Percentiles rank a stretch among this genome's conserved stretches.
Evolutionary conservation across 345 rosid genomes (phyloP).

Genomic region (Luvunga scandens): DNA sequence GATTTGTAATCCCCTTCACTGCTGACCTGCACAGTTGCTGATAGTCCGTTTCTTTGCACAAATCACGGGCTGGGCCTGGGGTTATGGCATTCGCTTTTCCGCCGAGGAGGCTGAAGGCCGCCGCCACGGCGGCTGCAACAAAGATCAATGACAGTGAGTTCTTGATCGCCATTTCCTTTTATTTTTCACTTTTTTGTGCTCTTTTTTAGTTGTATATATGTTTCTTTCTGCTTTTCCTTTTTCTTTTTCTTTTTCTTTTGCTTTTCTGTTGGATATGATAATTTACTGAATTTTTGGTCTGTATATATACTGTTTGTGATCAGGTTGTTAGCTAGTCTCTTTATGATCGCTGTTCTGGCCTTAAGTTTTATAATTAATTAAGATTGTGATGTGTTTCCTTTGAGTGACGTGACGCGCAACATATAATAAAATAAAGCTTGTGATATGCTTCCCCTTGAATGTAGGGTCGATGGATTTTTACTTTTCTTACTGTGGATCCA

Average conservation of each 20-base stretch:
- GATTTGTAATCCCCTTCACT: conserved; percentile 22
- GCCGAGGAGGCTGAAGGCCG: background rate
- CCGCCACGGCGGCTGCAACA: background rate
- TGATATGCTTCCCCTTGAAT: background rate
- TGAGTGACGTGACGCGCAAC: background rate
- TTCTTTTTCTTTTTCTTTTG: background rate
- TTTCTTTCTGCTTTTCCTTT: background rate
- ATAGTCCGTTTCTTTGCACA: conserved; percentile 19
- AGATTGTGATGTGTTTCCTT: background rate
- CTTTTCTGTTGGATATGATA: background rate
- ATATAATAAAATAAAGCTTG: background rate
- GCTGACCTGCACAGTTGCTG: conserved; percentile 21
- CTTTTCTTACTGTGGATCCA: background rate
- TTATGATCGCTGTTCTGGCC: too few species aligned
- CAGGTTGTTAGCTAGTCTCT: background rate
- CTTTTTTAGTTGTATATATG: too few species aligned
- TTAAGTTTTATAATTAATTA: background rate
- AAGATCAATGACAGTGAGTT: background rate
- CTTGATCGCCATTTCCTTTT: background rate
- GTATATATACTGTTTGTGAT: background rate
- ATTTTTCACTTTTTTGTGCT: too few species aligned
- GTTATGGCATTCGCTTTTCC: background rate
- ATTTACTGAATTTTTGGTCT: background rate
- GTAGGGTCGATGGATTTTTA: background rate
- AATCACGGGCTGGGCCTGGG: background rate